These are phyloP conservation scores for Sonneratia alba DNA, from an alignment of 345 rosid genomes.

Conservation along the genomic window DNA sequence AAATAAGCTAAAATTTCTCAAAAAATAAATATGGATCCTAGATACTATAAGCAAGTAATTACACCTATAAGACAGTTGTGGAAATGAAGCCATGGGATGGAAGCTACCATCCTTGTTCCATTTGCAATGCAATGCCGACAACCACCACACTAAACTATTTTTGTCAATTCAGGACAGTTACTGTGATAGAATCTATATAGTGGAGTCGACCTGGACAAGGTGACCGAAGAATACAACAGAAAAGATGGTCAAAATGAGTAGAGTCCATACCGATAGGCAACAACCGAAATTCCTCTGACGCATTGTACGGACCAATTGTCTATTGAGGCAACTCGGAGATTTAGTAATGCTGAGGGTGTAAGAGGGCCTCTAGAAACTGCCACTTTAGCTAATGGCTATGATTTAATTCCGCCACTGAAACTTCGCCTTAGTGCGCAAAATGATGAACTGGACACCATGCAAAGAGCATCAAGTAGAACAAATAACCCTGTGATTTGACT, in stretches of 20 bases:
- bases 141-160: conserved; percentile 34
- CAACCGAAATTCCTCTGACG: conserved; percentile 10
- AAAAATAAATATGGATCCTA: background rate
- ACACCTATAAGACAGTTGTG: conserved; percentile 60
- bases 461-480: background rate
- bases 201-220: conserved; percentile 39
- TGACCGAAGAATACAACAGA: conserved; percentile 22
- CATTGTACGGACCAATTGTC: background rate
- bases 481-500: background rate
- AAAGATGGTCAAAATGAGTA: conserved; percentile 10
- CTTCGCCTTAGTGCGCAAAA: background rate
- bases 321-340: background rate
- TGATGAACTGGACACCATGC: background rate
- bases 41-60: conserved; percentile 5
- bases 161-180: conserved; percentile 35
- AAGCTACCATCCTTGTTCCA: conserved; percentile 60
- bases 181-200: conserved; percentile 33
- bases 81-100: conserved; percentile 55
- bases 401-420: conserved; percentile 25
- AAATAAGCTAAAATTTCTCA: background rate
- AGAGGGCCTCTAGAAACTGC: conserved; percentile 20
- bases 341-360: conserved; percentile 14
- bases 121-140: conserved; percentile 32
- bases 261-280: too few species aligned
- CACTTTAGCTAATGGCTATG: conserved; percentile 23